Evolutionary conservation across 2,329 filamentous ascomycete genomes (phyloP).

Genomic region (Hymenoscyphus fraxineus): DNA sequence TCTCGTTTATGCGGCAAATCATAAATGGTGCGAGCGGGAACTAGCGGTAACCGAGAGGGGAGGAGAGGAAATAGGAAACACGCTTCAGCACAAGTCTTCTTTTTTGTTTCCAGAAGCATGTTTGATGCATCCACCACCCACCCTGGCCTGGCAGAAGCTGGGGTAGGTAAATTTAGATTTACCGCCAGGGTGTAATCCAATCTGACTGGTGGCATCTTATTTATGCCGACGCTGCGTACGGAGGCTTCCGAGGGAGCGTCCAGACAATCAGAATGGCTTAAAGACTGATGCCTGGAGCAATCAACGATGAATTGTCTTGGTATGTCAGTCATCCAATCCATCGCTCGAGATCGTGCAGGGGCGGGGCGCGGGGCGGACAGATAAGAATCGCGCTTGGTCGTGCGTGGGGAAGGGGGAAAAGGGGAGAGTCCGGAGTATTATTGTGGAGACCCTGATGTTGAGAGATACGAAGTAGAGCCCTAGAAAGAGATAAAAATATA

Average conservation of each 20-base stretch:
- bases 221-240: background rate
- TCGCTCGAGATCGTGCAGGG: conserved; percentile 2
- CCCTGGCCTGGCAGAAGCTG: background rate
- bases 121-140: background rate
- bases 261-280: background rate
- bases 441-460: background rate
- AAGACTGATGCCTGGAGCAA: background rate
- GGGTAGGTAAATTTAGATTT: conserved; percentile 1
- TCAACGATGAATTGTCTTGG: background rate
- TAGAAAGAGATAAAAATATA: background rate
- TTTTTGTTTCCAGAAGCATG: background rate
- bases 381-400: conserved; percentile 2
- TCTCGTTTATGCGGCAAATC: background rate
- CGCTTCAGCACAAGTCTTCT: background rate
- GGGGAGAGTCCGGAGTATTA: background rate
- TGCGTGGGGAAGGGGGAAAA: conserved; percentile 2
- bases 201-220: background rate
- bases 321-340: background rate
- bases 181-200: background rate
- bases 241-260: background rate
- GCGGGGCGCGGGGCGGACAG: conserved; percentile 5
- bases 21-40: background rate
- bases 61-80: background rate
- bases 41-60: background rate
- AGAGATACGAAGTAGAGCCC: background rate